Evolutionary conservation across 805 yeast species (phyloP), one percentile per base, ranked within the genome.

Genomic region (Zygotorulaspora sp.): DNA sequence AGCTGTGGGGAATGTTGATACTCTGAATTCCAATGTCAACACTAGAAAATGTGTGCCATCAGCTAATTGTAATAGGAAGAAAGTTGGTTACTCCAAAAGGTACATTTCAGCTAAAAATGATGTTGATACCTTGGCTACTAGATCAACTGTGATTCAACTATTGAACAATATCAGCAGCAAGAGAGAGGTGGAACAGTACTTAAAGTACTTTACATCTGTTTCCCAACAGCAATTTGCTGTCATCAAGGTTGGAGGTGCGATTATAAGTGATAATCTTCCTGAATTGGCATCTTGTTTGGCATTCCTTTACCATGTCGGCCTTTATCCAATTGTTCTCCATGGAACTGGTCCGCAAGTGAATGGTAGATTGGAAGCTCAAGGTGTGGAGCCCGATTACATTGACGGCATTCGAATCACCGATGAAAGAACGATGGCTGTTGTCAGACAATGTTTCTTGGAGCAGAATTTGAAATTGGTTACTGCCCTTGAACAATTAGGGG

Each of bases 291-390:
- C 96, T 1, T 89, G 97, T 57, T 71, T 92, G 47, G 97, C 97
- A 4, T 92, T 92, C 65, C 70, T 92, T 49, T 92, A 92, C 70
- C 99, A 92, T 58, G 96, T 92, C 35, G 99, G 99, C 9, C 74
- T 92, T 43, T 92, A 88, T 56, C 99, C 99, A 17, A 88, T 92
- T 45, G 95, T 92, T 7, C 74, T 92, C 41, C 99, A 92, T 60
- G 99, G 99, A 19, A 92, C 98, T 1, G 99, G 99, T 13, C 99
- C 99, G 5, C 99, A 92, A 67, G 92, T 92, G 67, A 92, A 92
- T 61, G 95, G 84, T 55, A 77, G 88, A 50, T 73, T 92, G 43
- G 98, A 92, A 64, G 80, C 80, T 35, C 95, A 86, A 63, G 96
- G 96, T 27, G 86, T 92, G 21, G 97, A 85, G 62, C 97, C 99